Evolutionary conservation across 2,329 filamentous ascomycete species (phyloP).

Genomic region (Aureobasidium sp.): DNA sequence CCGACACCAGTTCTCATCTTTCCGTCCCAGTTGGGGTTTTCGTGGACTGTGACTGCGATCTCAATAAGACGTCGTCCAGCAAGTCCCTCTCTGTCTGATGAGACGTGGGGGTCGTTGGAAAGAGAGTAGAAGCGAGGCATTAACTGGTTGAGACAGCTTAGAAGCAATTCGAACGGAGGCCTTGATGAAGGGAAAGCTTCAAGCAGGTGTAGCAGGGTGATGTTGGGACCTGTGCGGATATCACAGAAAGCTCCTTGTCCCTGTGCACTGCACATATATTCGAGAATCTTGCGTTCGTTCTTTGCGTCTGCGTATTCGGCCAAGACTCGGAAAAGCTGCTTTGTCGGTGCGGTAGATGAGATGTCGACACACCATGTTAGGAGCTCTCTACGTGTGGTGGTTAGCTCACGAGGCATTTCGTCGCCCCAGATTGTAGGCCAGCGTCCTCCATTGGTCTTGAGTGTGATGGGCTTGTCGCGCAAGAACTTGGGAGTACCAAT

Average conservation of each 20-base stretch:
- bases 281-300: constrained; percentile 81
- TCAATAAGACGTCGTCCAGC: constrained; percentile 77
- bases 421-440: constrained; percentile 99
- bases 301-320: constrained; percentile 75
- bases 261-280: constrained; percentile 79
- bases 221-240: constrained; percentile 74
- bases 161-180: constrained; percentile 74
- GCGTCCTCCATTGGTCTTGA: constrained; percentile 72
- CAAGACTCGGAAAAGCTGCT: constrained; percentile 74
- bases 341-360: constrained; percentile 86
- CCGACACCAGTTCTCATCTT: constrained; percentile 69
- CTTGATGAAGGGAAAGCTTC: constrained; percentile 87
- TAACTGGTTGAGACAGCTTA: constrained; percentile 73
- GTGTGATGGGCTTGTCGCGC: constrained; percentile 72
- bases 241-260: constrained; percentile 92
- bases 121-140: constrained; percentile 99
- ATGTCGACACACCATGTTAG: constrained; percentile 93
- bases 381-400: constrained; percentile 85
- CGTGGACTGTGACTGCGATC: constrained; percentile 93
- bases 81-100: constrained; percentile 59
- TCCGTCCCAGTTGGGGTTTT: constrained; percentile 69
- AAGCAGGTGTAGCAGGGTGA: constrained; percentile 79
- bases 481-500: constrained; percentile 75
- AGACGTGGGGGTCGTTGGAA: constrained; percentile 88
- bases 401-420: constrained; percentile 73